A percentile compares a stretch with the other conserved stretches of the same genome.
phyloP scores from a whole-genome alignment of 2,329 filamentous ascomycete genomes.

The Rosellinia necatrix region DNA sequence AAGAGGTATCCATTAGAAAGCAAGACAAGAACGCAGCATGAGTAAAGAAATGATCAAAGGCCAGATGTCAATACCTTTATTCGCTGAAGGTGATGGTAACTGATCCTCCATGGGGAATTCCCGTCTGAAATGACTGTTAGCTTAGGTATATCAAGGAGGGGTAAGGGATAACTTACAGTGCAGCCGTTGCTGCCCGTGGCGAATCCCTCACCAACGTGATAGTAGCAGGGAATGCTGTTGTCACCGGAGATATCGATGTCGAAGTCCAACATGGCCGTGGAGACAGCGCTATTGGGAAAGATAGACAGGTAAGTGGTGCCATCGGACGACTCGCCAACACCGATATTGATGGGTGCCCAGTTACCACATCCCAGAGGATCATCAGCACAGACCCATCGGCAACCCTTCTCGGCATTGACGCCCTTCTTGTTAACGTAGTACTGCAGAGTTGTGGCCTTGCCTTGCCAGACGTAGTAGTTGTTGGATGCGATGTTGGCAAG shows the following conservation, averaged over 20 bases:
- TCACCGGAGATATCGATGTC: slow-evolving; percentile 78
- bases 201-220: slow-evolving; percentile 65
- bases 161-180: slow-evolving; percentile 67
- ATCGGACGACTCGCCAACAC: slow-evolving; percentile 67
- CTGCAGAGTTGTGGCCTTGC: slow-evolving; percentile 80
- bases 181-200: slow-evolving; percentile 69
- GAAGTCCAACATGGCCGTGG: slow-evolving; percentile 71
- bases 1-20: slow-evolving; percentile 43
- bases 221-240: slow-evolving; percentile 62
- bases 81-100: slow-evolving; percentile 52
- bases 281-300: slow-evolving; percentile 83
- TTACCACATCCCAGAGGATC: slow-evolving; percentile 69
- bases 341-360: slow-evolving; percentile 85
- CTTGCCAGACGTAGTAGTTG: slow-evolving; percentile 79
- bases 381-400: slow-evolving; percentile 68
- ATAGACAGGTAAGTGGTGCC: slow-evolving; percentile 80
- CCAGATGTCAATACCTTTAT: slow-evolving; percentile 23
- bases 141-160: slow-evolving; percentile 12
- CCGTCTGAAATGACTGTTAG: slow-evolving; percentile 44
- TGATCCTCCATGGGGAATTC: slow-evolving; percentile 46
- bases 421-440: slow-evolving; percentile 95
- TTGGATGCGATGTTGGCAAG: slow-evolving; percentile 77
- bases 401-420: slow-evolving; percentile 67
- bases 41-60: slow-evolving; percentile 31
- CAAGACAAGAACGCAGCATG: slow-evolving; percentile 37